Evolutionary conservation across 2,329 filamentous ascomycete genomes (phyloP), one percentile per base, ranked within the genome.

Genomic region (Sporothrix sp.): DNA sequence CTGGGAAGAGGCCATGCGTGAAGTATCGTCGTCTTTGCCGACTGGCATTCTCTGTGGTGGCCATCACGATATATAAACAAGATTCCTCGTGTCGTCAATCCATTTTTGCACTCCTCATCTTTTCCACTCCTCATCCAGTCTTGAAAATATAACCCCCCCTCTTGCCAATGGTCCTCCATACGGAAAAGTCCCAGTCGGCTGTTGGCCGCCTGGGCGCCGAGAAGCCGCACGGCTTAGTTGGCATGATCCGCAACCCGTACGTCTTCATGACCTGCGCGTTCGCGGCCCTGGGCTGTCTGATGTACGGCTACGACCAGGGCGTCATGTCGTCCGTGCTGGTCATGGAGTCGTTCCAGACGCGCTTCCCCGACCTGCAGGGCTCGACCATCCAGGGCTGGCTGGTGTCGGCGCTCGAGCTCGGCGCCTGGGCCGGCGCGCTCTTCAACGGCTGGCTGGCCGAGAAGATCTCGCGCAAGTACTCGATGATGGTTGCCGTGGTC

Each of bases 181-280:
- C 27, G 11, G 28, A 20, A 3, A 10, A 40, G 18, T 39, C 35
- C 11, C 65, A 67, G 56, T 68, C 66, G 16, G 60, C 67, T 23
- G 66, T 68, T 51, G 66, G 62, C 48, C 64, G 66, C 43, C 47
- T 59, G 55, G 66, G 66, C 54, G 66, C 66, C 43, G 60, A 61
- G 33, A 68, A 67, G 48, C 58, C 62, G 30, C 63, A 68, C 53
- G 66, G 66, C 48, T 48, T 68, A 35, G 50, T 59, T 42, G 66
- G 66, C 51, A 67, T 68, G 62, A 53, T 68, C 10, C 63, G 65
- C 54, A 68, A 68, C 54, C 66, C 66, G 2, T 69, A 67, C 55
- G 66, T 69, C 42, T 66, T 64, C 58, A 56, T 62, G 59, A 67
- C 49, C n/a, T 51, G 49, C 28, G 27, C 49, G 8, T 51, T 51